A percentile compares a stretch with the other conserved stretches of the same genome.
Conservation (phyloP, 345 rosid genomes). For the Populus ilicifolia region DNA sequence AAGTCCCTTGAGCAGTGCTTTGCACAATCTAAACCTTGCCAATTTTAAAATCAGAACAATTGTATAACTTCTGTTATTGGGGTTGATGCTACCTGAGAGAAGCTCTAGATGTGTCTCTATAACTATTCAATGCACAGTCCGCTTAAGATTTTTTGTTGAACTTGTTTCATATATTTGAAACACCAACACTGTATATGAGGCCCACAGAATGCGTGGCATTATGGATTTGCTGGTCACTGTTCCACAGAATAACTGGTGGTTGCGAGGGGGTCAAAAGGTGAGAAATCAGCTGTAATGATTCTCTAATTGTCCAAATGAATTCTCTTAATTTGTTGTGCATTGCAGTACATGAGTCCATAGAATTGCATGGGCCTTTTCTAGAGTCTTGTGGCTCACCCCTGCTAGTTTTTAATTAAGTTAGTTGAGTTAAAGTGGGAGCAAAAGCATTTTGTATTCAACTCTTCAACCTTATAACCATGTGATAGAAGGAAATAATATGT, state of each 20-base stretch:
- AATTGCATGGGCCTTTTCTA: background rate
- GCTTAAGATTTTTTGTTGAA: background rate
- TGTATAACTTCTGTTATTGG: background rate
- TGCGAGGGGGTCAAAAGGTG: conserved; percentile 5
- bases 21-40: background rate
- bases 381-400: background rate
- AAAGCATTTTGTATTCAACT: background rate
- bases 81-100: background rate
- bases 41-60: background rate
- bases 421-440: background rate
- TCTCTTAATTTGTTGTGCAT: background rate
- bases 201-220: background rate
- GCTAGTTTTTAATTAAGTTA: background rate
- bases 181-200: background rate
- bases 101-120: background rate
- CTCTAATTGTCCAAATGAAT: background rate
- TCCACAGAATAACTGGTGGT: background rate
- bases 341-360: background rate
- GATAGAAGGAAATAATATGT: background rate
- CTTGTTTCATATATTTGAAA: background rate
- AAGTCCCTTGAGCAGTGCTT: background rate
- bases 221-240: background rate
- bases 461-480: background rate
- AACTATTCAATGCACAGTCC: background rate
- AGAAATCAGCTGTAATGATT: background rate